Percentiles rank a stretch among this genome's conserved stretches.
Conservation (phyloP, 768 basidiomycete species). For the Rhizopogon vinicolor region DNA sequence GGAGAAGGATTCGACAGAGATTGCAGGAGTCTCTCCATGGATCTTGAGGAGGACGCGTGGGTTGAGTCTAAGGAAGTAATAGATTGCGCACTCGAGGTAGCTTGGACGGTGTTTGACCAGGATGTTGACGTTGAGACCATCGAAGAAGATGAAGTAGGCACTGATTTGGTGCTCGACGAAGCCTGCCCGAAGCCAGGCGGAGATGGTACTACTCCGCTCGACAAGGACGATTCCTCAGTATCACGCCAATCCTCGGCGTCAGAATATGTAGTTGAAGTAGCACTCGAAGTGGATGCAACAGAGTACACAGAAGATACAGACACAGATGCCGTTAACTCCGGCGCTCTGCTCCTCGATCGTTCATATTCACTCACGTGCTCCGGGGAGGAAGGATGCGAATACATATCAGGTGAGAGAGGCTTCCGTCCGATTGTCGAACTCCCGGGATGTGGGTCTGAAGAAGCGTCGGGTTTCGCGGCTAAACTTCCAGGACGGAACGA, state of each 20-base stretch:
- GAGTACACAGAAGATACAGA: conserved; percentile 25
- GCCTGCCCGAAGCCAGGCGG: neutral
- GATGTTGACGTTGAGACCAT: neutral
- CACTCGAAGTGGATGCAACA: conserved; percentile 12
- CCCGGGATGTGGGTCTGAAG: neutral
- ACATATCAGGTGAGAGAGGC: neutral
- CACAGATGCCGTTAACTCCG: conserved; percentile 16
- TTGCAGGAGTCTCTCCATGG: neutral
- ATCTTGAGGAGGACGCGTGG: neutral
- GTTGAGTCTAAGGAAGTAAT: too few relatives aligned
- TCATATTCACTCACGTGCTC: neutral
- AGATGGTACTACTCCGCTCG: neutral
- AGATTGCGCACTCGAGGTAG: too few relatives aligned
- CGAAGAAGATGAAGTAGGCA: neutral
- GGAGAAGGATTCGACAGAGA: neutral
- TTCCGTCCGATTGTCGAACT: neutral
- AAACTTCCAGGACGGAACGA: neutral
- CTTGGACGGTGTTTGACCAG: neutral
- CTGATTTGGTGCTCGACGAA: neutral
- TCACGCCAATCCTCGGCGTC: neutral
- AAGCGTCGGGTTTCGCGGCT: neutral
- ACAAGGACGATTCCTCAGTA: neutral
- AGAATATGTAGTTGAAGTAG: conserved; percentile 13
- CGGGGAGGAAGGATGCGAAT: neutral
- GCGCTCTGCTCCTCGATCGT: conserved; percentile 2